Evolutionary conservation across 2,329 filamentous ascomycete genomes (phyloP).

Genomic region (Penicillium sclerotiorum): DNA sequence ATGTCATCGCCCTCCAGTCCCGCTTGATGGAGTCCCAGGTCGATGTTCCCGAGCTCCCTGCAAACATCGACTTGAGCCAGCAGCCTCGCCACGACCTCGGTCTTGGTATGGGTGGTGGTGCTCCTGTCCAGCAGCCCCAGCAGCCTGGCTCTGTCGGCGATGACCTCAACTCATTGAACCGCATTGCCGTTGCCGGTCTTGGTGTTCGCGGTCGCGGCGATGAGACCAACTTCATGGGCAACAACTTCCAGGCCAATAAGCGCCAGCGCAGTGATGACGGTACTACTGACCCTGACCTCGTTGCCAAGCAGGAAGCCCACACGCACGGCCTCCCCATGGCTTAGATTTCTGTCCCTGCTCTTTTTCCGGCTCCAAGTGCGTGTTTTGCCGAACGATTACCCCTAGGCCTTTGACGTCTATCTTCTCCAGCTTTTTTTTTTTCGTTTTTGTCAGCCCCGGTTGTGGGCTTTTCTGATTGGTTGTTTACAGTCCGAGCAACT

Average conservation of each 20-base stretch:
- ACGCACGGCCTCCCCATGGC: slow-evolving; percentile 28
- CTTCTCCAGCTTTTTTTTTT: neutral
- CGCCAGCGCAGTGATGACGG: slow-evolving; percentile 35
- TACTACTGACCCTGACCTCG: slow-evolving; percentile 26
- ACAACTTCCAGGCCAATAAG: slow-evolving; percentile 36
- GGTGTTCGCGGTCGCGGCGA: slow-evolving; percentile 48
- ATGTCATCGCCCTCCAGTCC: slow-evolving; percentile 87
- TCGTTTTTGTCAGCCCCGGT: too few species aligned
- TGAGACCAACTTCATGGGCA: slow-evolving; percentile 38
- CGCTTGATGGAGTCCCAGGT: slow-evolving; percentile 80
- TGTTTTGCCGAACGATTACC: too few species aligned
- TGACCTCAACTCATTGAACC: slow-evolving; percentile 46
- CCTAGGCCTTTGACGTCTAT: too few species aligned
- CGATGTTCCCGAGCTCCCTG: slow-evolving; percentile 81
- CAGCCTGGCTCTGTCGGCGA: slow-evolving; percentile 34
- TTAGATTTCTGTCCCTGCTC: neutral
- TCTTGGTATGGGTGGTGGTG: slow-evolving; percentile 23
- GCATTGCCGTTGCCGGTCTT: slow-evolving; percentile 47
- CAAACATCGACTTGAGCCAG: slow-evolving; percentile 71
- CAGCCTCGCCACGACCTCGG: slow-evolving; percentile 47
- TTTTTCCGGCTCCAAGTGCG: neutral
- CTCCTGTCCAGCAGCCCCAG: slow-evolving; percentile 2
- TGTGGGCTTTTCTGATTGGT: too few species aligned
- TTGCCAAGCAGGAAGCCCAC: slow-evolving; percentile 32
- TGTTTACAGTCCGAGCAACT: too few species aligned